phyloP scores from a whole-genome alignment of 495 filamentous ascomycete genomes.

The Penicillium macrosclerotiorum region DNA sequence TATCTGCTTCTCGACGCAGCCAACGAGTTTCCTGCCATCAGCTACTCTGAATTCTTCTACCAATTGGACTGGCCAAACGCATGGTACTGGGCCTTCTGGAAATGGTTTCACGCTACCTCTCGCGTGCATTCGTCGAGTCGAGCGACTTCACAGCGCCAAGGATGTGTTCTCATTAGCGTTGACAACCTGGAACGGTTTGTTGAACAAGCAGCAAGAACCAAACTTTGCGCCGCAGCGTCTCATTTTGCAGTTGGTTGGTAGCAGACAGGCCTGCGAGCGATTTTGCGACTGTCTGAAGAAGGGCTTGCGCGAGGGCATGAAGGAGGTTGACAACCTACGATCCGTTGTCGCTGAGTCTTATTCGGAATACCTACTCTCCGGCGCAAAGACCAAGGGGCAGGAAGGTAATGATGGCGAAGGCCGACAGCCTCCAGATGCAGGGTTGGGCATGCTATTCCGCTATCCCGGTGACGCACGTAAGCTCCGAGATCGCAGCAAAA shows the following conservation, averaged over 20 bases:
- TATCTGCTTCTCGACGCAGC: constrained; percentile 92
- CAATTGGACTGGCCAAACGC: constrained; percentile 81
- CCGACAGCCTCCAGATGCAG: constrained; percentile 81
- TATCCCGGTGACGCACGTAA: constrained; percentile 97
- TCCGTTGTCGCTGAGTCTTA: constrained; percentile 79
- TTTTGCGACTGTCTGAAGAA: constrained; percentile 96
- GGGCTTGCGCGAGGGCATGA: constrained; percentile 78
- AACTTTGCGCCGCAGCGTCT: constrained; percentile 71
- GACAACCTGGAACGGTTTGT: constrained; percentile 88
- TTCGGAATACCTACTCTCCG: constrained; percentile 83
- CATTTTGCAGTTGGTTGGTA: constrained; percentile 85
- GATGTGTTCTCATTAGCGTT: constrained; percentile 90
- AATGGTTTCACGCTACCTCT: constrained; percentile 97
- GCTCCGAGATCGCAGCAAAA: constrained; percentile 91
- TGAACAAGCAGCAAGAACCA: constrained; percentile 52
- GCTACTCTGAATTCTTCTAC: constrained; percentile 73
- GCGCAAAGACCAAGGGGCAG: constrained; percentile 35
- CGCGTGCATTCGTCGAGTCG: constrained; percentile 85
- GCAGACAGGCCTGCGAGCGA: constrained; percentile 82
- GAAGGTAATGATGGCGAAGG: constrained; percentile 36
- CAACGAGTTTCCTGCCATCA: constrained; percentile 78
- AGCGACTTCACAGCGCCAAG: constrained; percentile 85
- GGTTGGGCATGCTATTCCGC: constrained; percentile 86
- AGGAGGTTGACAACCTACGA: constrained; percentile 79
- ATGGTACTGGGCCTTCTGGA: constrained; percentile 87